These are phyloP conservation scores for Marchantia polymorpha DNA, from an alignment of 225 moss, liverwort and hornwort genomes.

Conservation along the genomic window DNA sequence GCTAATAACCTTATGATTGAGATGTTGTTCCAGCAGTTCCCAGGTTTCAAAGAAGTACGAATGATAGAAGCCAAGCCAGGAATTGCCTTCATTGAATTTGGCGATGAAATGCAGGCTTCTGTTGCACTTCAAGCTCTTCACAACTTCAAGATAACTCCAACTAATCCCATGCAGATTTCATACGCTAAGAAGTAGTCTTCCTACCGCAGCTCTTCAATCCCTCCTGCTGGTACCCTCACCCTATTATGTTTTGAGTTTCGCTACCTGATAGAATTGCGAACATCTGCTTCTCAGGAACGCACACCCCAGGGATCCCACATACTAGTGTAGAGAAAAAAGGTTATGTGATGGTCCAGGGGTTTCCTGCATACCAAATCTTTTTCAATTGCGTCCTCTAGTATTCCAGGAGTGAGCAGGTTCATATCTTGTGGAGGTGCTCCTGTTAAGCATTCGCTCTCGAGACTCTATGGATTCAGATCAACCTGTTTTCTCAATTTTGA, in stretches of 20 bases:
- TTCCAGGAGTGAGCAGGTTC: not conserved
- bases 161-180: constrained; percentile 87
- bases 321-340: constrained; percentile 15
- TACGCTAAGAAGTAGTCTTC: constrained; percentile 88
- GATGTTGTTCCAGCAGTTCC: constrained; percentile 93
- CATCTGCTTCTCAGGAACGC: constrained; percentile 33
- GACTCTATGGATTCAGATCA: not conserved
- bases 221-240: not conserved
- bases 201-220: not conserved
- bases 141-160: constrained; percentile 86
- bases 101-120: constrained; percentile 90
- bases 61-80: constrained; percentile 99
- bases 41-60: constrained; percentile 94
- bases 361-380: constrained; percentile 27
- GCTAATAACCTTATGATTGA: constrained; percentile 73
- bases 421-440: not conserved
- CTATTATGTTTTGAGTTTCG: not conserved
- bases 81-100: constrained; percentile 95
- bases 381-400: not conserved
- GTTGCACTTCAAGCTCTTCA: constrained; percentile 71
- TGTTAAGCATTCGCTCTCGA: not conserved
- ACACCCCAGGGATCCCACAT: constrained; percentile 37
- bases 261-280: not conserved
- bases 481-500: constrained; percentile 1
- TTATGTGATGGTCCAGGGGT: constrained; percentile 28